A percentile compares a stretch with the other conserved stretches of the same genome.
These are phyloP conservation scores for Ziziphus jujuba DNA, from an alignment of 306 rosid genomes.

Conservation along the genomic window DNA sequence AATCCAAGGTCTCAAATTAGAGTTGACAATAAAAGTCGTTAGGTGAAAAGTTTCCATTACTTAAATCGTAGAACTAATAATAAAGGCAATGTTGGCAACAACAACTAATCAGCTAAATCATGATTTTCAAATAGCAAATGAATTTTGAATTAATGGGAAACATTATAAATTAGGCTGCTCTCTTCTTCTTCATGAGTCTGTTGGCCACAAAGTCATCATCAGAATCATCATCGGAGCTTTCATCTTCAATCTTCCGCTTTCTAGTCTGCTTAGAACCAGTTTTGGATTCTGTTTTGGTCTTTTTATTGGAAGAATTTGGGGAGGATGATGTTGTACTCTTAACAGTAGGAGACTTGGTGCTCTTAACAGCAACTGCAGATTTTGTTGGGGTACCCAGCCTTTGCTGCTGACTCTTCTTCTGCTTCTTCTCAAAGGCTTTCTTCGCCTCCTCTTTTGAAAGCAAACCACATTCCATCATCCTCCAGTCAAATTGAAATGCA, in stretches of 20 bases:
- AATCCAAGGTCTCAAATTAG: no score
- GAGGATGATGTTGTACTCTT: slow-evolving; percentile 43
- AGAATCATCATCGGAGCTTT: slow-evolving; percentile 48
- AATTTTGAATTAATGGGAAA: not conserved
- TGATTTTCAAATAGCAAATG: not conserved
- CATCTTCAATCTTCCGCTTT: slow-evolving; percentile 49
- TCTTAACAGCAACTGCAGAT: slow-evolving; percentile 33
- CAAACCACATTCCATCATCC: slow-evolving; percentile 95
- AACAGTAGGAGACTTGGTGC: slow-evolving; percentile 39
- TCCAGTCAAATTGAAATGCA: slow-evolving; percentile 31
- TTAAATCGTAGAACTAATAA: no score
- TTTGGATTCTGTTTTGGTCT: slow-evolving; percentile 34
- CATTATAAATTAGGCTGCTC: slow-evolving; percentile 32
- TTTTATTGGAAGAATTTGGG: slow-evolving; percentile 34
- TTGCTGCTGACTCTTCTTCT: slow-evolving; percentile 45
- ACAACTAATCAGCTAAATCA: slow-evolving; percentile 10
- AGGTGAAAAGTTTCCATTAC: no score
- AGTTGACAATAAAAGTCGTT: no score
- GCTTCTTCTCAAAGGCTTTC: slow-evolving; percentile 63
- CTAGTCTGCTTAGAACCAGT: slow-evolving; percentile 44
- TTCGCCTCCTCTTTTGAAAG: slow-evolving; percentile 64
- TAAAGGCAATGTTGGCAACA: no score
- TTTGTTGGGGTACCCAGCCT: slow-evolving; percentile 55
- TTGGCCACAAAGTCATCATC: slow-evolving; percentile 43
- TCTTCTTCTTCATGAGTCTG: slow-evolving; percentile 31